Evolutionary conservation across 345 rosid species (phyloP).

Genomic region (Acer campestre): DNA sequence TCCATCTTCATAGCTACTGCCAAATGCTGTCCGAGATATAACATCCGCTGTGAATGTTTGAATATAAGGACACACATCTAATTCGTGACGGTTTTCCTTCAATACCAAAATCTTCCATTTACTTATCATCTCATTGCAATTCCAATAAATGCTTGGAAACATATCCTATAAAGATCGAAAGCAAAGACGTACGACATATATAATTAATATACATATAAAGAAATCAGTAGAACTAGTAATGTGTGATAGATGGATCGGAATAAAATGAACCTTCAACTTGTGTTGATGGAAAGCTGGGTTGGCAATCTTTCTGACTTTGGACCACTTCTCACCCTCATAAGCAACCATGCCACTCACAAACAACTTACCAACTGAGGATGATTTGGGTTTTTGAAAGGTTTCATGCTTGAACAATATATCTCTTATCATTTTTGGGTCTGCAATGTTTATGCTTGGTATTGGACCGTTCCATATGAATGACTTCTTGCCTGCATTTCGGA

Average conservation of each 20-base stretch:
- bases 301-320: constrained; percentile 14
- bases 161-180: constrained; percentile 25
- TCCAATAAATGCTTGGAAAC: constrained; percentile 27
- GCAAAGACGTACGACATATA: neutral
- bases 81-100: constrained; percentile 16
- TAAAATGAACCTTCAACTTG: constrained; percentile 3
- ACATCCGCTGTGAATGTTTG: constrained; percentile 41
- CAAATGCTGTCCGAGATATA: constrained; percentile 55
- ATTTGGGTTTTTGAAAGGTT: neutral
- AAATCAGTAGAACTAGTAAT: too few relatives aligned
- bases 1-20: constrained; percentile 51
- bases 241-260: neutral
- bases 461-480: constrained; percentile 16
- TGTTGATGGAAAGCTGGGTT: constrained; percentile 8
- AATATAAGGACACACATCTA: constrained; percentile 47
- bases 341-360: neutral
- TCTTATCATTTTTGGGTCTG: constrained; percentile 14
- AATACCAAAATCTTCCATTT: constrained; percentile 33
- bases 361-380: neutral
- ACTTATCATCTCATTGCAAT: constrained; percentile 33
- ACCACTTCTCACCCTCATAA: neutral
- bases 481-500: constrained; percentile 12
- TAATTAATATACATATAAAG: too few relatives aligned
- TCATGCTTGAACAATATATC: neutral
- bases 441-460: constrained; percentile 14